phyloP scores from a whole-genome alignment of 352 stramenopile genomes.

The Phytophthora pinifolia region DNA sequence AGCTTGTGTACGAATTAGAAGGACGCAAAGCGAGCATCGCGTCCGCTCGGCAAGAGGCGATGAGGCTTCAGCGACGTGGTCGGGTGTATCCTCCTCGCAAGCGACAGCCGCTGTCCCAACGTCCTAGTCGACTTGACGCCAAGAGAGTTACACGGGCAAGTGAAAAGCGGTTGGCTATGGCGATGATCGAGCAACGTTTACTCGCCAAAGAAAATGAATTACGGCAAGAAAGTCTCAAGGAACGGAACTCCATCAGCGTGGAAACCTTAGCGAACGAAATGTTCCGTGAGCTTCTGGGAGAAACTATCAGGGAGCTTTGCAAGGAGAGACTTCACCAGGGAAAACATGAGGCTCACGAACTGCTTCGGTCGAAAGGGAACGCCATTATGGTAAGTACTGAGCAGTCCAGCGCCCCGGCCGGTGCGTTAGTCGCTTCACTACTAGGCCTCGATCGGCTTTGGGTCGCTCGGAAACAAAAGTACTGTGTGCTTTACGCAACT shows the following conservation, averaged over 20 bases:
- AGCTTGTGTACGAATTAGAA: constrained; percentile 55
- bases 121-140: constrained; percentile 41
- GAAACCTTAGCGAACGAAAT: constrained; percentile 26
- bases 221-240: constrained; percentile 18
- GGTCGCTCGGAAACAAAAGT: constrained; percentile 41
- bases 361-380: constrained; percentile 17
- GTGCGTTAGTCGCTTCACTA: constrained; percentile 3
- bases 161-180: constrained; percentile 72
- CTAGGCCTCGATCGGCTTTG: constrained; percentile 49
- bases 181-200: constrained; percentile 46
- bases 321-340: constrained; percentile 21
- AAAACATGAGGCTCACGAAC: constrained; percentile 20
- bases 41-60: constrained; percentile 37
- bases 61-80: constrained; percentile 27
- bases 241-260: constrained; percentile 33
- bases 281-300: constrained; percentile 23
- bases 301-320: constrained; percentile 30
- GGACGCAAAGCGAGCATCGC: constrained; percentile 21
- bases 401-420: neutral
- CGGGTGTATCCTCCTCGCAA: constrained; percentile 39
- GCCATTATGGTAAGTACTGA: constrained; percentile 13
- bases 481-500: constrained; percentile 27
- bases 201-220: constrained; percentile 35
- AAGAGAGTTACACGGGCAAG: constrained; percentile 49
- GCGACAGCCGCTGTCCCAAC: constrained; percentile 19